Conservation (phyloP, 768 basidiomycete genomes). For the Tubosaeta sp. region DNA sequence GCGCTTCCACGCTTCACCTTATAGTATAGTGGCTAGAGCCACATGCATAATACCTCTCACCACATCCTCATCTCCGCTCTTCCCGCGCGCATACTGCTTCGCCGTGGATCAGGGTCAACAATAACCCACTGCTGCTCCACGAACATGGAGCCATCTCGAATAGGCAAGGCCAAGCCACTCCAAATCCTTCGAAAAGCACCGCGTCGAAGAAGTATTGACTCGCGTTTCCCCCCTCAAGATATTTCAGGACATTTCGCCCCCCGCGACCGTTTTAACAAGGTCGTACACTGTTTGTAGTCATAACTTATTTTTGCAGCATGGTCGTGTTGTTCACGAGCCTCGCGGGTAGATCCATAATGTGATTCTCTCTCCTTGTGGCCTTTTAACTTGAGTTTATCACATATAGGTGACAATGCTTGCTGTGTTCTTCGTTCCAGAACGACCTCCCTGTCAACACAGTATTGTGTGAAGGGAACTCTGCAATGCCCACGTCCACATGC, state of each 20-base stretch:
- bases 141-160: slow-evolving; percentile 4
- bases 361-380: background rate
- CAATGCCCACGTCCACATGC: background rate
- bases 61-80: slow-evolving; percentile 15
- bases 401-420: background rate
- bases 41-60: background rate
- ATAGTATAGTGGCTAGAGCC: background rate
- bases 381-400: background rate
- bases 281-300: slow-evolving; percentile 1
- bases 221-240: slow-evolving; percentile 15
- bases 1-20: slow-evolving; percentile 21
- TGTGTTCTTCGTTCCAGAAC: background rate
- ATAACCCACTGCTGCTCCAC: slow-evolving; percentile 13
- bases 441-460: background rate
- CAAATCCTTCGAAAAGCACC: slow-evolving; percentile 30
- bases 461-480: background rate
- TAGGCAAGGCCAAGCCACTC: slow-evolving; percentile 11
- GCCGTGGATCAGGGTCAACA: slow-evolving; percentile 30
- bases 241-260: slow-evolving; percentile 23
- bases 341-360: slow-evolving; percentile 10
- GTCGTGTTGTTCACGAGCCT: slow-evolving; percentile 3
- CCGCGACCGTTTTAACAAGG: slow-evolving; percentile 5
- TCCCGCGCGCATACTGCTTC: slow-evolving; percentile 25
- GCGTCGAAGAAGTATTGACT: slow-evolving; percentile 22
- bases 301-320: slow-evolving; percentile 23